Conservation (phyloP, 345 rosid genomes). For the Leavenworthia alabamica region DNA sequence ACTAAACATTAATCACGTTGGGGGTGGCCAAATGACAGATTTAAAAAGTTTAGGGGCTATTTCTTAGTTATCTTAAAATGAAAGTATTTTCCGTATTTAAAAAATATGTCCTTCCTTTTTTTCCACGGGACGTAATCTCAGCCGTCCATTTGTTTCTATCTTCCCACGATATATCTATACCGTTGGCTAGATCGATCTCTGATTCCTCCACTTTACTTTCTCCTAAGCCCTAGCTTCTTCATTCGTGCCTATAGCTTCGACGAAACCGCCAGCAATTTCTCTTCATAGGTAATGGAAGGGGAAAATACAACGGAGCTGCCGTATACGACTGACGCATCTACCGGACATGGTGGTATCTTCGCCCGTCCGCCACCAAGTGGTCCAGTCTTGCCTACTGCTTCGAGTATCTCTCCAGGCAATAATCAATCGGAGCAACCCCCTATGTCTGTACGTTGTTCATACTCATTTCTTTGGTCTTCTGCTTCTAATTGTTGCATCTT, state of each 20-base stretch:
- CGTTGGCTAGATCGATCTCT: conserved; percentile 12
- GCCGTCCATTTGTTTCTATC: conserved; percentile 18
- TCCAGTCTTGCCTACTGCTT: neutral
- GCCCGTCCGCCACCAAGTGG: conserved; percentile 16
- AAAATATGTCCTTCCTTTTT: conserved; percentile 7
- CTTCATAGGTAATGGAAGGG: conserved; percentile 15
- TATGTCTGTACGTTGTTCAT: conserved; percentile 29
- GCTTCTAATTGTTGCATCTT: neutral
- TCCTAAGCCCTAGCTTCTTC: conserved; percentile 21
- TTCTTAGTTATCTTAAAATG: neutral
- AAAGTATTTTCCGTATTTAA: neutral
- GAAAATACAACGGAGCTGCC: conserved; percentile 12
- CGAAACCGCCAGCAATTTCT: neutral
- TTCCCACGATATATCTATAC: neutral
- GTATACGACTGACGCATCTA: neutral
- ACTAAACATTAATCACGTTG: neutral
- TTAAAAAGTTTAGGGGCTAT: neutral
- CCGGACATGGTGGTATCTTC: conserved; percentile 4
- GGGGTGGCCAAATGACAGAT: neutral
- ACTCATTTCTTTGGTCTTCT: neutral
- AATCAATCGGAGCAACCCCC: conserved; percentile 20
- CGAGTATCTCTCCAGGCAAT: conserved; percentile 11
- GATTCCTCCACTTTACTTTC: neutral
- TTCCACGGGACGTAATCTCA: conserved; percentile 4
- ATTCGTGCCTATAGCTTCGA: neutral